These are phyloP conservation scores for Pelargonium australe DNA, from an alignment of 441 rosid genomes.

Conservation along the genomic window DNA sequence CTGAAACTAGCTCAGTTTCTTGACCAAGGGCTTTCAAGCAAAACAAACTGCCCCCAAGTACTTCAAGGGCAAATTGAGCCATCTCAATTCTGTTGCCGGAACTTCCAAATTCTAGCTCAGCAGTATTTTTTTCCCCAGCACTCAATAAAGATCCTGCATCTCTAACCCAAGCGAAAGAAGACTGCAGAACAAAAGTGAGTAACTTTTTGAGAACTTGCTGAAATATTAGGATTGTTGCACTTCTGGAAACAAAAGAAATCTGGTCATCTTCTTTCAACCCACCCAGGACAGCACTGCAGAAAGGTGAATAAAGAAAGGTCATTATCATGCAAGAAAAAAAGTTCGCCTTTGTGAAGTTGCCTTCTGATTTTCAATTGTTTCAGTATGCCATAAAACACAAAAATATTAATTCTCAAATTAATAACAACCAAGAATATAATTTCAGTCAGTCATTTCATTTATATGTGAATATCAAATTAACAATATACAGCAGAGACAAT, in stretches of 20 bases:
- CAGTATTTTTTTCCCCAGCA: constrained; percentile 27
- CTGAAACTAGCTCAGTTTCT: constrained; percentile 48
- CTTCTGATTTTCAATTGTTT: neutral
- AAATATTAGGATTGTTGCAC: constrained; percentile 43
- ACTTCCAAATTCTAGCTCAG: constrained; percentile 27
- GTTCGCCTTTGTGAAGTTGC: neutral
- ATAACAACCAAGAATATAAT: neutral
- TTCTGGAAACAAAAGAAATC: constrained; percentile 51
- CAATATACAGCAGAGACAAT: neutral
- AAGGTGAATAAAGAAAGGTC: constrained; percentile 21
- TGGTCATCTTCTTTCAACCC: constrained; percentile 47
- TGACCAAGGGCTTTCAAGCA: constrained; percentile 47
- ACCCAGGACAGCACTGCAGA: constrained; percentile 77
- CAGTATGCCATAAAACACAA: neutral
- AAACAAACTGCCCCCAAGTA: constrained; percentile 59
- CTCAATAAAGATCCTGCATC: constrained; percentile 41
- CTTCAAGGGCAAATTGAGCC: constrained; percentile 61
- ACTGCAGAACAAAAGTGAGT: constrained; percentile 44
- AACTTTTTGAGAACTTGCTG: constrained; percentile 46
- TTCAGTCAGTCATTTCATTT: neutral
- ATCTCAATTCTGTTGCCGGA: constrained; percentile 28
- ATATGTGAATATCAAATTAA: neutral
- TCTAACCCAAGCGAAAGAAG: constrained; percentile 55
- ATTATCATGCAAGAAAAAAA: constrained; percentile 7
- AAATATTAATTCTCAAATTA: neutral